Evolutionary conservation across 2,329 filamentous ascomycete species (phyloP).

Genomic region (Penicillium sp.): DNA sequence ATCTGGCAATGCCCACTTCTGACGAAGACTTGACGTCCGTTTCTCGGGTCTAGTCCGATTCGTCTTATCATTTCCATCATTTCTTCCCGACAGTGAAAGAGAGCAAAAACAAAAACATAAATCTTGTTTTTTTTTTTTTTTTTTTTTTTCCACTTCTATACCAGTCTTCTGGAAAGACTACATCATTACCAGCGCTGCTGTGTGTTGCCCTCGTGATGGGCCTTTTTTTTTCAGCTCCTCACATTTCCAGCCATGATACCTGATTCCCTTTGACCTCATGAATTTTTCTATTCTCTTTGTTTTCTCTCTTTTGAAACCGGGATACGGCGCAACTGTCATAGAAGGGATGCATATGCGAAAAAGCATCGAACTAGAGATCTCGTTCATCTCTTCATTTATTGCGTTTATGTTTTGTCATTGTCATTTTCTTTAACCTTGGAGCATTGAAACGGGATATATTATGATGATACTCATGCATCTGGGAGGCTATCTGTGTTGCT

Average conservation of each 20-base stretch:
- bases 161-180: slow-evolving; percentile 23
- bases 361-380: slow-evolving; percentile 32
- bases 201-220: slow-evolving; percentile 1
- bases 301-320: slow-evolving; percentile 23
- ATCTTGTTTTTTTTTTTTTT: not conserved
- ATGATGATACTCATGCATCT: slow-evolving; percentile 41
- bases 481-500: slow-evolving; percentile 35
- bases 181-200: slow-evolving; percentile 10
- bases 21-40: slow-evolving; percentile 1
- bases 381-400: slow-evolving; percentile 17
- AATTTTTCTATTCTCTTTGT: slow-evolving; percentile 7
- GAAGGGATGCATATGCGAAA: slow-evolving; percentile 41
- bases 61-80: not conserved
- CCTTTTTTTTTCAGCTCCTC: slow-evolving; percentile 9
- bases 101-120: not conserved
- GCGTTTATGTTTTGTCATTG: slow-evolving; percentile 13
- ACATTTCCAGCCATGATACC: slow-evolving; percentile 26
- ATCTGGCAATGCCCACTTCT: slow-evolving; percentile 14
- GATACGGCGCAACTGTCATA: slow-evolving; percentile 39
- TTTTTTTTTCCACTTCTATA: slow-evolving; percentile 4
- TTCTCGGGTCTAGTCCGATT: slow-evolving; percentile 11
- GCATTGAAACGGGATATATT: slow-evolving; percentile 34
- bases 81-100: not conserved
- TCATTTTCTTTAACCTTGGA: slow-evolving; percentile 27
- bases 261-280: slow-evolving; percentile 15